A percentile compares a stretch with the other conserved stretches of the same genome.
phyloP scores from a whole-genome alignment of 345 rosid species.

The Alliaria petiolata region DNA sequence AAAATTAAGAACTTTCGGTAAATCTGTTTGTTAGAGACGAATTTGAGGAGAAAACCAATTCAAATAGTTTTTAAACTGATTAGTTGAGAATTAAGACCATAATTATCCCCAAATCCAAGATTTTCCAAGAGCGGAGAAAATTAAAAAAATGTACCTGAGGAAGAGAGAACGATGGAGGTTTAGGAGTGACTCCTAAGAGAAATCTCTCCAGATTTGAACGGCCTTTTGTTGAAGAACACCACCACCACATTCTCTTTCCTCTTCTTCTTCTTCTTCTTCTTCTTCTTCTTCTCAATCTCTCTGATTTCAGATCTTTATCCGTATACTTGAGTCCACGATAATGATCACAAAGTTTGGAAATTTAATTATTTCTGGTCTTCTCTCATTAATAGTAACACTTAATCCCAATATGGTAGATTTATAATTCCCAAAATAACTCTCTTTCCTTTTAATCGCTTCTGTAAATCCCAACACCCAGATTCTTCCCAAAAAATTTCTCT shows the following conservation, averaged over 20 bases:
- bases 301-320: constrained; percentile 2
- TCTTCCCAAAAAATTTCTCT: not conserved
- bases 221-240: constrained; percentile 30
- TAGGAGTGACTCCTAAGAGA: constrained; percentile 34
- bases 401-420: constrained; percentile 28
- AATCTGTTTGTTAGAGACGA: not conserved
- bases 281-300: constrained; percentile 3
- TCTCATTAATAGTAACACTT: constrained; percentile 9
- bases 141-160: constrained; percentile 11
- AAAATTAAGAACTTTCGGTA: not conserved
- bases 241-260: constrained; percentile 29
- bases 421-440: constrained; percentile 18
- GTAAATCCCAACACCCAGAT: constrained; percentile 24
- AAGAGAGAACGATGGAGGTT: constrained; percentile 26
- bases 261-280: not conserved
- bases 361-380: constrained; percentile 19
- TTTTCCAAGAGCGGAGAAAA: not conserved
- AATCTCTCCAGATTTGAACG: constrained; percentile 37
- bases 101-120: not conserved
- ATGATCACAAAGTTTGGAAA: not conserved
- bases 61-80: not conserved
- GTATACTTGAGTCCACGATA: not conserved
- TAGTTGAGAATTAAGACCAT: not conserved
- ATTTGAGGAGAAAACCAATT: not conserved
- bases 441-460: constrained; percentile 6